Evolutionary conservation across 768 basidiomycete genomes (phyloP), one percentile per base, ranked within the genome.

Genomic region (Cyclocybe aegerita): DNA sequence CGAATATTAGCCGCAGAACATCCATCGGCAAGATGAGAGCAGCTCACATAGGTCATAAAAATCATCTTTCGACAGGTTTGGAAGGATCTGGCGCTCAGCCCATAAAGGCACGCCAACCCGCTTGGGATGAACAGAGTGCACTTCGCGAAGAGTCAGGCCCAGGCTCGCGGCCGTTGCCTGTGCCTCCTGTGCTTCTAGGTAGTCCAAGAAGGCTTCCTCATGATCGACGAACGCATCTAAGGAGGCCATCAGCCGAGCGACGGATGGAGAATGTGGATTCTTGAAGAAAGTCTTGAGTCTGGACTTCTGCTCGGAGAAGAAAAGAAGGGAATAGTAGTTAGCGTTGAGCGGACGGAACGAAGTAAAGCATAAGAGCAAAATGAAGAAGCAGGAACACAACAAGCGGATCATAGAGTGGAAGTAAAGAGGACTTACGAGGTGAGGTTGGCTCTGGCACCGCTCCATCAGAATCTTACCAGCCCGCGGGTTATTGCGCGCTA

Each of bases 161-260:
- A 67, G 57, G n/a, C 48, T 54, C 16, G 57, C 58, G 8, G 57
- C 63, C 5, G 49, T 60, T 2, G 35, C 49, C 4, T 59, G 55
- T 12, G 61, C 57, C 23, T 60, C 57, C 42, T 69, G 63, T 34
- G 52, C 53, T 10, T 56, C 52, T 23, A 73, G 57, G 51, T 68
- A 72, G 36, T 64, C 59, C 36, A 62, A 60, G 41, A 76, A 73
- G 8, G 68, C 65, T 0, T 54, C 57, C 50, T 70, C 71, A 48
- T 73, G 70, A 51, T 74, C 72, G 12, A 72, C 63, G 37, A 73
- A 74, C 6, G 69, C 72, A 43, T 76, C 72, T 16, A 75, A 57
- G 8, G 71, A 72, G 48, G 70, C 62, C 23, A 73, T 59, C 36
- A 72, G 50, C 23, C 68, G 66, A 46, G 65, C 49, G n/a, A 74